A percentile compares a stretch with the other conserved stretches of the same genome.
Evolutionary conservation across 164 flowering plant genomes (phyloP).

Genomic region (Vitis amurensis): DNA sequence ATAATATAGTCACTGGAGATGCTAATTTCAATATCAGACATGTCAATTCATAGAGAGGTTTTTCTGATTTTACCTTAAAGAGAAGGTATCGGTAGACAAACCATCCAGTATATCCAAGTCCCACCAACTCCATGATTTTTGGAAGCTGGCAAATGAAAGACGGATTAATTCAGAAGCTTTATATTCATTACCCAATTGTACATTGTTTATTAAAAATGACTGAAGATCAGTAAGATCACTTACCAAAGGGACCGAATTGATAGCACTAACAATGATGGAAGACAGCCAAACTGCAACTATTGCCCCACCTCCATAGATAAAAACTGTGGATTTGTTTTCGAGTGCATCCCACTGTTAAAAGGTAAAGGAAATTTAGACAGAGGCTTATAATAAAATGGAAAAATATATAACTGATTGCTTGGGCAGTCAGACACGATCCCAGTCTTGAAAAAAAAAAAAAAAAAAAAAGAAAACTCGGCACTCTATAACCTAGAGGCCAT

Average conservation of each 20-base stretch:
- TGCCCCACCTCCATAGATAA: slow-evolving; percentile 95
- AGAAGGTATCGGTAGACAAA: slow-evolving; percentile 98
- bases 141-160: slow-evolving; percentile 64
- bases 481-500: too few relatives aligned
- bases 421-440: too few relatives aligned
- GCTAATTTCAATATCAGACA: too few relatives aligned
- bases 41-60: too few relatives aligned
- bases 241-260: slow-evolving; percentile 96
- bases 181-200: too few relatives aligned
- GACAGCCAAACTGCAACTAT: slow-evolving; percentile 93
- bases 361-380: too few relatives aligned
- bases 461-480: neutral
- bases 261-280: slow-evolving; percentile 76
- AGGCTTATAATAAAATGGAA: too few relatives aligned
- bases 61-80: slow-evolving; percentile 66
- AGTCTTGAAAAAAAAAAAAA: neutral
- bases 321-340: slow-evolving; percentile 87
- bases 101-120: slow-evolving; percentile 99
- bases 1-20: too few relatives aligned
- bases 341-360: slow-evolving; percentile 80
- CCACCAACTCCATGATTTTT: slow-evolving; percentile 90
- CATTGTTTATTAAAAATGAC: too few relatives aligned
- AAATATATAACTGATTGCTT: too few relatives aligned
- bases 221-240: slow-evolving; percentile 11
- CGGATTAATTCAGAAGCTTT: too few relatives aligned